These are phyloP conservation scores for Corinectria fuckeliana DNA, from an alignment of 2,329 filamentous ascomycete species.

Conservation along the genomic window DNA sequence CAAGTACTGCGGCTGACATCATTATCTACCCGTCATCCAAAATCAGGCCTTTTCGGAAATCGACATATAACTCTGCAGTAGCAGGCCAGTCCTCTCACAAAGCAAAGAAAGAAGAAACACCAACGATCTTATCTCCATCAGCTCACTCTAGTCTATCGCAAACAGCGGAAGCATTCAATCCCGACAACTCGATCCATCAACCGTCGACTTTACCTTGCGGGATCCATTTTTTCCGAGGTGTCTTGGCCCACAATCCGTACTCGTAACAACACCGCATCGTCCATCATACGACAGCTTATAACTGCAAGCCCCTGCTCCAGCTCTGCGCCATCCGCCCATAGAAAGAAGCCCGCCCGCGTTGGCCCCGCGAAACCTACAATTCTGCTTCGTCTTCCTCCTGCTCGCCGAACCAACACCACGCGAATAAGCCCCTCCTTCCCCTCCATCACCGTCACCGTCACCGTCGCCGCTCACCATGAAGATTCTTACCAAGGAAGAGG, in stretches of 20 bases:
- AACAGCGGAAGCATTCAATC: slow-evolving; percentile 1
- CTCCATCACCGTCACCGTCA: not conserved
- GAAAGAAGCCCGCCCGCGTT: slow-evolving; percentile 8
- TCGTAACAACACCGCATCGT: slow-evolving; percentile 13
- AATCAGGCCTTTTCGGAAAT: slow-evolving; percentile 3
- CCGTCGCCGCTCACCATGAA: slow-evolving; percentile 70
- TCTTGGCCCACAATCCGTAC: slow-evolving; percentile 7
- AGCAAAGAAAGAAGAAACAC: not conserved
- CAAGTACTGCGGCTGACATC: slow-evolving; percentile 32
- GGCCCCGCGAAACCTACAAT: slow-evolving; percentile 6
- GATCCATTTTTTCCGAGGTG: slow-evolving; percentile 13
- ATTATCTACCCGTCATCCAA: slow-evolving; percentile 21
- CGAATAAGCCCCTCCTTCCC: too few relatives aligned
- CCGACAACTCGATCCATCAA: slow-evolving; percentile 13
- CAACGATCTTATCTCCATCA: slow-evolving; percentile 1
- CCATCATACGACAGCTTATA: slow-evolving; percentile 17
- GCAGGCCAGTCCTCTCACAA: not conserved
- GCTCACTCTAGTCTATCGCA: not conserved
- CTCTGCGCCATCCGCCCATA: not conserved
- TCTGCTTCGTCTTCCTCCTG: not conserved
- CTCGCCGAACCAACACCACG: too few relatives aligned
- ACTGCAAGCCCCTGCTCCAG: not conserved
- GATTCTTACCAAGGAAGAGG: slow-evolving; percentile 93
- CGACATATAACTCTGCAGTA: not conserved
- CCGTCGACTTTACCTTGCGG: slow-evolving; percentile 5